A percentile compares a stretch with the other conserved stretches of the same genome.
phyloP scores from a whole-genome alignment of 1,284 basidiomycete species.

The Earliella scabrosa region DNA sequence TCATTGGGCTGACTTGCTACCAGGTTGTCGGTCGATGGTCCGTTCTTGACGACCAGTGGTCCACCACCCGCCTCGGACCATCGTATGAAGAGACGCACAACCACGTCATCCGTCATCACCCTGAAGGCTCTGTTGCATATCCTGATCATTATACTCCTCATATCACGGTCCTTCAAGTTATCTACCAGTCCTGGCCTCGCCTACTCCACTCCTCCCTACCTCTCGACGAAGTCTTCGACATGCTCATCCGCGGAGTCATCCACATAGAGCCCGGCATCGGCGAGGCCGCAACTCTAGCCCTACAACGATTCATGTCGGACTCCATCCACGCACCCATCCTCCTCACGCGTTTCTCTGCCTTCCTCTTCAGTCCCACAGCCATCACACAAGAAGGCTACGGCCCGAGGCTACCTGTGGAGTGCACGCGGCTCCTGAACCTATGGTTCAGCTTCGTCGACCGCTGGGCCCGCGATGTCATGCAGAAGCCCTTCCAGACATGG shows the following conservation, averaged over 20 bases:
- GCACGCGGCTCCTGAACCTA: constrained; percentile 63
- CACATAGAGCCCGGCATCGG: constrained; percentile 83
- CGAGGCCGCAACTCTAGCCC: constrained; percentile 69
- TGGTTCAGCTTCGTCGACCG: constrained; percentile 80
- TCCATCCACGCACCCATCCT: constrained; percentile 62
- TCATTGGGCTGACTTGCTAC: constrained; percentile 68
- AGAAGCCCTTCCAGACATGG: constrained; percentile 43
- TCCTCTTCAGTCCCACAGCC: constrained; percentile 77
- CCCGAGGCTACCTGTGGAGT: constrained; percentile 67
- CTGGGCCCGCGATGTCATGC: constrained; percentile 60
- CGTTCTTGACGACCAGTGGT: constrained; percentile 86
- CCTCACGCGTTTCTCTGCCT: constrained; percentile 72
- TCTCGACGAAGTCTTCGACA: constrained; percentile 72
- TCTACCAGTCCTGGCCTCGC: constrained; percentile 88
- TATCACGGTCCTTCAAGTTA: constrained; percentile 77
- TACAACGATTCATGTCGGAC: constrained; percentile 78
- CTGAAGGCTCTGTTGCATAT: constrained; percentile 76
- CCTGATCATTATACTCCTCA: constrained; percentile 64
- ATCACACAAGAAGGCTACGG: constrained; percentile 73
- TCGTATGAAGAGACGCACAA: constrained; percentile 73
- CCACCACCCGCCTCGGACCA: constrained; percentile 59
- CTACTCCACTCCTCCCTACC: constrained; percentile 64
- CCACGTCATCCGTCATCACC: constrained; percentile 68
- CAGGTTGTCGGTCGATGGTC: constrained; percentile 78
- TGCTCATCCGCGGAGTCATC: constrained; percentile 81